phyloP scores from a whole-genome alignment of 2,329 filamentous ascomycete genomes.

The Aspergillus fructus region DNA sequence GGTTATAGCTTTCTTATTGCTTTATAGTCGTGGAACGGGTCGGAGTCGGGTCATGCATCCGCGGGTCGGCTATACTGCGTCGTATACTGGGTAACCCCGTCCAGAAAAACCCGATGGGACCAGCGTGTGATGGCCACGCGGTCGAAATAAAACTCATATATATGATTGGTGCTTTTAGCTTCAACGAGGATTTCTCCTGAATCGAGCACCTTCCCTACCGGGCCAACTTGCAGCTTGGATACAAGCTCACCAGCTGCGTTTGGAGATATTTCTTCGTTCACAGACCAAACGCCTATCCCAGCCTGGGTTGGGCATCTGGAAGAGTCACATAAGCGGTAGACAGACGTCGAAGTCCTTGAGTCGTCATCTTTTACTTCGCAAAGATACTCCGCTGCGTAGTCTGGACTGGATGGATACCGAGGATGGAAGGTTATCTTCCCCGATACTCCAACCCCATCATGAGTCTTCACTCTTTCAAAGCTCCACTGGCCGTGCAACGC shows the following conservation, averaged over 20 bases:
- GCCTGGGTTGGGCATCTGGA: conserved; percentile 10
- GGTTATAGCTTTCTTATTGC: neutral
- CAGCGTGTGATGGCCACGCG: conserved; percentile 2
- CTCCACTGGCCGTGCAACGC: conserved; percentile 70
- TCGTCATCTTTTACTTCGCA: conserved; percentile 23
- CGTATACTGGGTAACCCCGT: neutral
- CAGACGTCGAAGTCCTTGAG: neutral
- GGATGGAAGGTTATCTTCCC: conserved; percentile 67
- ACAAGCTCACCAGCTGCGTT: neutral
- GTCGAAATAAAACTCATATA: conserved; percentile 3
- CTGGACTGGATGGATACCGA: conserved; percentile 53
- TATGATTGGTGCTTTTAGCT: neutral
- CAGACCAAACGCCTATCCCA: neutral
- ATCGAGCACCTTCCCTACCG: neutral
- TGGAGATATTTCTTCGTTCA: neutral
- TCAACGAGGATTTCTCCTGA: neutral
- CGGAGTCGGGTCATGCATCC: neutral
- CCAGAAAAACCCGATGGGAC: neutral
- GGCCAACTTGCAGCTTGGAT: neutral
- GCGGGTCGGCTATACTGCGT: neutral
- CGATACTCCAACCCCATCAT: no score
- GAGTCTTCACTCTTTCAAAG: conserved; percentile 52
- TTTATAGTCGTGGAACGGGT: neutral
- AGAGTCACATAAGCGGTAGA: conserved; percentile 18
- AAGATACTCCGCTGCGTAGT: conserved; percentile 38